Evolutionary conservation across 495 filamentous ascomycete species (phyloP).

Genomic region (Podospora sp.): DNA sequence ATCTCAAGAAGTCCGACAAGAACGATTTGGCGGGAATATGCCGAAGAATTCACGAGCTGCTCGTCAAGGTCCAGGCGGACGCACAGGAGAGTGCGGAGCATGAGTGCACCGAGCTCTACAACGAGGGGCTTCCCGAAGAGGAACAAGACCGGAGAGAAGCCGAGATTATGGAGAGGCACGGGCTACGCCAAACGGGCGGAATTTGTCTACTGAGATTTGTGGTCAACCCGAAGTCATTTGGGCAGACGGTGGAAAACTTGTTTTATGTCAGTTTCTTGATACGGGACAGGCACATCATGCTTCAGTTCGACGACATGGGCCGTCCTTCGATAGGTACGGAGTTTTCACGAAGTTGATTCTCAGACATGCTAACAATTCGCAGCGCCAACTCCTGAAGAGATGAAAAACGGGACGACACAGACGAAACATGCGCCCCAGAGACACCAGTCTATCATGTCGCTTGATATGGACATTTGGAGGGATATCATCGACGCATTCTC

Average conservation of each 20-base stretch:
- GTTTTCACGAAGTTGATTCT: neutral
- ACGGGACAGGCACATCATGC: constrained; percentile 74
- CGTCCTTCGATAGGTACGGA: constrained; percentile 74
- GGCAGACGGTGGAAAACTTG: constrained; percentile 94
- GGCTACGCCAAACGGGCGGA: constrained; percentile 63
- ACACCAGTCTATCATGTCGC: constrained; percentile 80
- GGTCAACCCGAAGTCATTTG: constrained; percentile 85
- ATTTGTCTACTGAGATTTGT: constrained; percentile 80
- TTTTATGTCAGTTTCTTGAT: constrained; percentile 97
- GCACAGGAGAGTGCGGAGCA: constrained; percentile 46
- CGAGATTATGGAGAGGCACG: constrained; percentile 54
- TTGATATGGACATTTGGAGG: constrained; percentile 82
- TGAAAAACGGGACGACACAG: constrained; percentile 4
- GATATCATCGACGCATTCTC: constrained; percentile 72
- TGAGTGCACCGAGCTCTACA: constrained; percentile 36
- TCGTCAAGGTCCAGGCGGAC: constrained; percentile 43
- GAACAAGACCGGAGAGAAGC: constrained; percentile 27
- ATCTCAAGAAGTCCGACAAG: constrained; percentile 72
- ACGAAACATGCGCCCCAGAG: constrained; percentile 54
- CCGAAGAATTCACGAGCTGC: constrained; percentile 61
- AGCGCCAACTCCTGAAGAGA: constrained; percentile 14
- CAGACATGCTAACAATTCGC: neutral
- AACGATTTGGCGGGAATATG: constrained; percentile 71
- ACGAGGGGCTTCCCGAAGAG: constrained; percentile 36
- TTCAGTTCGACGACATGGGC: constrained; percentile 63